These are phyloP conservation scores for Paracorniculantispora psalliotae DNA, from an alignment of 2,329 filamentous ascomycete species.

Conservation along the genomic window DNA sequence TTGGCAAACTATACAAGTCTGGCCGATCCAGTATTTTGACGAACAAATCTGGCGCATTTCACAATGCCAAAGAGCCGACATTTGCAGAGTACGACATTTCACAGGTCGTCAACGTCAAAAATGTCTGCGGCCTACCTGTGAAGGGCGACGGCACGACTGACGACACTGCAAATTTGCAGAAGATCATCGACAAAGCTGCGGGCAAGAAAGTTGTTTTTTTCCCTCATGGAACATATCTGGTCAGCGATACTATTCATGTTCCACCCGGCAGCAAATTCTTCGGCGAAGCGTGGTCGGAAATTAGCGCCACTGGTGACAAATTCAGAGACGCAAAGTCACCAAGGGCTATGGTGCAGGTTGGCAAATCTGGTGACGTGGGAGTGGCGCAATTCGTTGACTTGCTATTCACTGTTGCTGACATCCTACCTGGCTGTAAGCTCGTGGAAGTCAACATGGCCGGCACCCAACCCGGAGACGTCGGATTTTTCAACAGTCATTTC, in stretches of 20 bases:
- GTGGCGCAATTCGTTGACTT: constrained; percentile 45
- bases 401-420: constrained; percentile 42
- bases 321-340: constrained; percentile 42
- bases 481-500: constrained; percentile 40
- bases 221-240: constrained; percentile 42
- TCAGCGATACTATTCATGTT: constrained; percentile 49
- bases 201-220: constrained; percentile 37
- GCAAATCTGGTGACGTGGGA: constrained; percentile 41
- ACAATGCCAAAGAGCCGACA: constrained; percentile 13
- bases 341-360: constrained; percentile 44
- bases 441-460: constrained; percentile 46
- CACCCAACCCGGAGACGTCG: constrained; percentile 39
- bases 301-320: constrained; percentile 38
- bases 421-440: constrained; percentile 32
- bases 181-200: constrained; percentile 17
- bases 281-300: constrained; percentile 19
- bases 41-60: constrained; percentile 13
- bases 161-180: constrained; percentile 23
- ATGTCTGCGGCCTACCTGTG: constrained; percentile 33
- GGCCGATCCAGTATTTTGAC: constrained; percentile 13
- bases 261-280: constrained; percentile 20
- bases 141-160: constrained; percentile 36
- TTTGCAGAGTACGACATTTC: constrained; percentile 36
- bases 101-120: constrained; percentile 43
- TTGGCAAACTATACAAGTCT: constrained; percentile 16